Evolutionary conservation across 805 yeast genomes (phyloP), one percentile per base, ranked within the genome.

Genomic region (Sporopachydermia quercuum): DNA sequence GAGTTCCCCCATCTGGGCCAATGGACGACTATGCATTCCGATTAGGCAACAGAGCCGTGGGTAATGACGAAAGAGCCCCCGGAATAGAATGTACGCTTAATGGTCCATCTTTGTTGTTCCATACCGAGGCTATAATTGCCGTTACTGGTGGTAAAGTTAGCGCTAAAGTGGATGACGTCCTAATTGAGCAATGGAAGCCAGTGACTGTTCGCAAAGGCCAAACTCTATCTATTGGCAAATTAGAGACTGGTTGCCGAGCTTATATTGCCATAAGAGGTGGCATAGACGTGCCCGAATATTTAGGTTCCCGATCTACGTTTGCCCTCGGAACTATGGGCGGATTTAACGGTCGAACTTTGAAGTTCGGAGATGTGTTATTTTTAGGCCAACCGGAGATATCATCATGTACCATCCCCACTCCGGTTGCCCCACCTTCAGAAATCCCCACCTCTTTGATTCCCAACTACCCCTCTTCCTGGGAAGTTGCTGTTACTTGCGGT

Each of bases 1-100:
- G 98, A 57, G 97, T 89, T 41, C 98, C 98, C 17, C 97, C 97
- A 4, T 84, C 95, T 34, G 98, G 98, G 37, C 96, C 97, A 43
- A 91, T 89, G 97, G 98, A 89, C 61, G 73, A 77, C 44, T 87
- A 78, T 52, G 77, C 96, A 3, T 87, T 87, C 65, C 70, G 96
- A 51, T 57, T 84, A 45, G 96, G 95, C 15, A 89, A 89, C 65
- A 66, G 81, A 54, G 75, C 84, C 52, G 97, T 89, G 36, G 97
- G 96, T 44, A 91, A 89, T 60, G 72, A 78, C 48, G 61, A 66
- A 46, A 63, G 69, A 36, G 80, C 96, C 6, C 95, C 97, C 4
- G 96, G 93, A 27, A 68, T 89, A 54, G 98, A 89, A 61, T 66
- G 83, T 42, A 91, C 97, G 2, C 64, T 89, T 50, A 72, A 63